Evolutionary conservation across 2,329 filamentous ascomycete species (phyloP), one percentile per base, ranked within the genome.

Genomic region (Bipolaris gigantea): DNA sequence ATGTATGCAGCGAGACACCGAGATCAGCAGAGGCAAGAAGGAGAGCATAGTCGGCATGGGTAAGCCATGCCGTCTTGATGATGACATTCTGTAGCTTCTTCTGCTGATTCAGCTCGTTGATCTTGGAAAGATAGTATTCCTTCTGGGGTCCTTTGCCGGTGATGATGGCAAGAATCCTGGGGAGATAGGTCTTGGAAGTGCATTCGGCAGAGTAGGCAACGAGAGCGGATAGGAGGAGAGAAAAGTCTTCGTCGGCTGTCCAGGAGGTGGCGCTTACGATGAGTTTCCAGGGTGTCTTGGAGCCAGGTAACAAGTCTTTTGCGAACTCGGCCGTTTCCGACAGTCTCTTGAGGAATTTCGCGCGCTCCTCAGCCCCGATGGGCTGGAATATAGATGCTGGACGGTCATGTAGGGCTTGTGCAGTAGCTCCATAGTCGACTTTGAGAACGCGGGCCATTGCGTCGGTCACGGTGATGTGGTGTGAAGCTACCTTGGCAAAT

Each of bases 241-340:
- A 87, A 72, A 99, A 97, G 74, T 99, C 93, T 73, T 99, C 94
- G 67, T 99, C 94, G 0, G 92, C 85, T 0, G 94, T 99, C 94
- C 94, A 99, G 10, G 92, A 97, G 0, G 94, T 99, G 53, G 92
- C 94, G 76, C 90, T 96, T 34, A 97, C 90, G 7, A 99, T 76
- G 2, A 99, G 81, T 27, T 83, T 85, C 49, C 84, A 83, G 8
- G 78, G 78, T 5, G 84, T 83, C 15, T 79, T 75, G 19, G 84
- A 69, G 1, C 56, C 49, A 1, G 61, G 50, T 2, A 59, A 61
- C 30, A 93, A 83, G 47, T 83, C 78, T 7, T 82, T 71, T 0
- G 85, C 85, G 44, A 88, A 76, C 9, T 81, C 74, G 10, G 79
- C 77, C 0, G 89, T 89, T 64, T 89, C 85, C 1, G 86, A 80